Conservation (phyloP, 345 rosid species). For the Garcia nutans region DNA sequence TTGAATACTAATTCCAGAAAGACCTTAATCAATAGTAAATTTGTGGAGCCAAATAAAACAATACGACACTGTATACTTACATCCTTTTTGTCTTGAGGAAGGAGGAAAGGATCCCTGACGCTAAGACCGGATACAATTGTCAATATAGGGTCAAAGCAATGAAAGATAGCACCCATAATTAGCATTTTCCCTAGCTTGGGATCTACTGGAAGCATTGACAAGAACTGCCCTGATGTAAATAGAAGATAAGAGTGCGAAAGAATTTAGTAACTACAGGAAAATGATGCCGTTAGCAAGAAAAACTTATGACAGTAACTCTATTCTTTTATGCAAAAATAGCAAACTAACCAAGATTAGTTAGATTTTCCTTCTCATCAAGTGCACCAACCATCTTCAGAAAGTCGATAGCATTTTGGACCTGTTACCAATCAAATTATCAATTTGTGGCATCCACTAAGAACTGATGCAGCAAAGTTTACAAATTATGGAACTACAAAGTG, state of each 20-base stretch:
- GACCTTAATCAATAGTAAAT: not conserved
- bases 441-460: constrained; percentile 7
- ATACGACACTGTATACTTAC: constrained; percentile 45
- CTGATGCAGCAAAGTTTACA: not conserved
- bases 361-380: constrained; percentile 83
- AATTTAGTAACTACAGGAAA: constrained; percentile 12
- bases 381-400: constrained; percentile 94
- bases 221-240: constrained; percentile 58
- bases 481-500: not conserved
- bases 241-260: not conserved
- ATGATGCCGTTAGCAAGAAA: constrained; percentile 9
- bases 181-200: constrained; percentile 99
- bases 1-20: not conserved
- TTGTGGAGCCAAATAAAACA: not conserved
- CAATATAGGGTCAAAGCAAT: constrained; percentile 88
- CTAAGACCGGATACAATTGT: constrained; percentile 95
- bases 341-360: constrained; percentile 87
- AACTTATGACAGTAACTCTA: constrained; percentile 1
- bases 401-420: constrained; percentile 95
- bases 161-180: constrained; percentile 90
- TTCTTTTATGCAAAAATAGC: constrained; percentile 16
- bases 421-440: constrained; percentile 24
- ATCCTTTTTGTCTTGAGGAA: constrained; percentile 96
- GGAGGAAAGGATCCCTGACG: constrained; percentile 94
- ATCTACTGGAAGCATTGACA: constrained; percentile 94